These are phyloP conservation scores for Suzukiozyma palmioleophila DNA, from an alignment of 1,139 yeast genomes.

Conservation along the genomic window DNA sequence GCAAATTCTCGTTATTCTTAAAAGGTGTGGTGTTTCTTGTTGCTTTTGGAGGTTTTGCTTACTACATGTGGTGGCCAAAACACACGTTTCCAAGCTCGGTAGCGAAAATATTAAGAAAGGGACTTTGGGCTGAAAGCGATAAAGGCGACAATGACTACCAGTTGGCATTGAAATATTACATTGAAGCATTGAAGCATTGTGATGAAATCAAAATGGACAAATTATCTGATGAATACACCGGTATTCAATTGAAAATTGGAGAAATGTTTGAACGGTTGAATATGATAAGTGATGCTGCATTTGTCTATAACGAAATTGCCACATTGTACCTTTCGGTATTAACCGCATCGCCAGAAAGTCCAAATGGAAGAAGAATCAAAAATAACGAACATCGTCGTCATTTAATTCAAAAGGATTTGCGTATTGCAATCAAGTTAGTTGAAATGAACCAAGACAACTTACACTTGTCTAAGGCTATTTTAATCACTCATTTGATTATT, in stretches of 20 bases:
- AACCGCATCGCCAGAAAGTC: constrained; percentile 25
- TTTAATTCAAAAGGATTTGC: constrained; percentile 64
- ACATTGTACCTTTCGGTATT: constrained; percentile 59
- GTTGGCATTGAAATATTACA: constrained; percentile 65
- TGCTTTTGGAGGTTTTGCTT: constrained; percentile 31
- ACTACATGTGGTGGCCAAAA: constrained; percentile 61
- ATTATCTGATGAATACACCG: constrained; percentile 52
- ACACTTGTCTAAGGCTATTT: constrained; percentile 51
- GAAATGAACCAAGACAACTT: constrained; percentile 51
- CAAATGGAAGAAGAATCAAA: constrained; percentile 18
- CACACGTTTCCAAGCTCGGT: constrained; percentile 52
- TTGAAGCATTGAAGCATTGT: constrained; percentile 49
- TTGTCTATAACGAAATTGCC: constrained; percentile 63
- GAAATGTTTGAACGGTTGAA: constrained; percentile 76
- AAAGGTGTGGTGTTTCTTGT: constrained; percentile 26
- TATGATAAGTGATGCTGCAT: constrained; percentile 58
- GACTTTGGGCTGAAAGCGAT: constrained; percentile 80
- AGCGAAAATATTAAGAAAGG: constrained; percentile 67
- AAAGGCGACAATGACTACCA: constrained; percentile 60
- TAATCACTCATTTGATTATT: constrained; percentile 58
- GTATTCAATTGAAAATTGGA: constrained; percentile 78
- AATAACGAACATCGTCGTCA: constrained; percentile 44
- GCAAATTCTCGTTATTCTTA: constrained; percentile 11
- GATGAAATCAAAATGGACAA: constrained; percentile 44
- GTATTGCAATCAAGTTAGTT: constrained; percentile 65